Percentiles rank a stretch among this genome's conserved stretches.
Conservation (phyloP, 1,284 basidiomycete species). For the Sanghuangporus sanghuang region DNA sequence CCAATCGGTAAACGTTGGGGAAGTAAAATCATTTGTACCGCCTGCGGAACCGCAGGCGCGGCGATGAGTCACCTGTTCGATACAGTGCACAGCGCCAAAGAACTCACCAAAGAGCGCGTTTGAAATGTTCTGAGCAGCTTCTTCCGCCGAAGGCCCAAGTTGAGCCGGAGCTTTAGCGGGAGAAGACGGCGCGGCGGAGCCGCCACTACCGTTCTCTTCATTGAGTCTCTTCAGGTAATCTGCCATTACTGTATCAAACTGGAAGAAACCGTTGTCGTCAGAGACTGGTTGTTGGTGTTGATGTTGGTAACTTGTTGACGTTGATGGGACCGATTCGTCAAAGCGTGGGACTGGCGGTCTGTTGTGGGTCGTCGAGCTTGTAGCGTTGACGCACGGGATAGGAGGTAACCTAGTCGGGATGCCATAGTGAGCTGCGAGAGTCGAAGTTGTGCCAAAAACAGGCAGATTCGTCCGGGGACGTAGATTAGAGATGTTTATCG, state of each 20-base stretch:
- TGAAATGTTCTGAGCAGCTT: slow-evolving; percentile 8
- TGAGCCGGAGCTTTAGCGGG: slow-evolving; percentile 14
- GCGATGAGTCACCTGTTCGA: background rate
- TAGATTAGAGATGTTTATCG: slow-evolving; percentile 34
- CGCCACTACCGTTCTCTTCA: slow-evolving; percentile 27
- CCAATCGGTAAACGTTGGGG: slow-evolving; percentile 16
- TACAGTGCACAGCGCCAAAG: background rate
- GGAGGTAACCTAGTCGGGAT: slow-evolving; percentile 64
- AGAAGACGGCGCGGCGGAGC: slow-evolving; percentile 19
- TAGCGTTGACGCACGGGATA: slow-evolving; percentile 43
- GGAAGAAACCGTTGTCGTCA: slow-evolving; percentile 22
- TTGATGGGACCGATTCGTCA: background rate
- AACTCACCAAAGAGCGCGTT: slow-evolving; percentile 12
- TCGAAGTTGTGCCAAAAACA: slow-evolving; percentile 44
- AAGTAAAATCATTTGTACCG: background rate
- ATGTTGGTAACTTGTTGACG: background rate
- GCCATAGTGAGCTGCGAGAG: slow-evolving; percentile 69
- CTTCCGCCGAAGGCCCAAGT: slow-evolving; percentile 5
- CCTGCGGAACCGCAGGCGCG: slow-evolving; percentile 22
- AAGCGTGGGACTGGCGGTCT: slow-evolving; percentile 30
- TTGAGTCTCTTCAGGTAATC: slow-evolving; percentile 45
- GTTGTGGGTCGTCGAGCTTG: slow-evolving; percentile 30
- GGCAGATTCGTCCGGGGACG: slow-evolving; percentile 42
- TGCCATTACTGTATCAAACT: slow-evolving; percentile 33
- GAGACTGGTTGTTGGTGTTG: background rate